Percentiles rank a stretch among this genome's conserved stretches.
Evolutionary conservation across 192 early-diverging fungal species (phyloP).

Genomic region (Helicostylum pulchrum): DNA sequence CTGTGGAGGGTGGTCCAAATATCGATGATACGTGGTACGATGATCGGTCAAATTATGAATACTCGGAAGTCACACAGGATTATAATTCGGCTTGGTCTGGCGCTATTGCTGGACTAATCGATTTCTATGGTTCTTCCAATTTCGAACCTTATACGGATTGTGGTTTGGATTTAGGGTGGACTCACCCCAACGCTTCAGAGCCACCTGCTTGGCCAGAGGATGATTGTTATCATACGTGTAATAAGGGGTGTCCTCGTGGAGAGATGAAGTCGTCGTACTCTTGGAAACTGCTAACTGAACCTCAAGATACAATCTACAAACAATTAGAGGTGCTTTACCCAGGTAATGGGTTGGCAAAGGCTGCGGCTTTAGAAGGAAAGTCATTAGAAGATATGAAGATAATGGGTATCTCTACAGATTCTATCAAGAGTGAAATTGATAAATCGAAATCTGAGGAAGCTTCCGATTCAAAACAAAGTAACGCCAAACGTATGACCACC

Average conservation of each 20-base stretch:
- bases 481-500: background rate
- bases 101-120: conserved; percentile 37
- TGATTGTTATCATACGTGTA: conserved; percentile 44
- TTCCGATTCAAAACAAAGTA: background rate
- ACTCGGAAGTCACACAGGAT: conserved; percentile 51
- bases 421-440: too few relatives aligned
- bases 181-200: conserved; percentile 33
- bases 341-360: conserved; percentile 12
- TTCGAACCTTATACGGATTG: conserved; percentile 40
- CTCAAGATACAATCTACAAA: background rate
- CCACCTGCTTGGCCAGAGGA: conserved; percentile 34
- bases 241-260: conserved; percentile 35
- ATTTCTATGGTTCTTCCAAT: conserved; percentile 30
- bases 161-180: conserved; percentile 36
- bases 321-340: conserved; percentile 20
- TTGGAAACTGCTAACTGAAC: conserved; percentile 28
- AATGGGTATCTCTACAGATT: background rate
- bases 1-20: conserved; percentile 54
- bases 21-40: conserved; percentile 52
- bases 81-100: conserved; percentile 40
- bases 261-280: conserved; percentile 29
- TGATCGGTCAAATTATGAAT: conserved; percentile 45
- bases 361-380: conserved; percentile 16
- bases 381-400: conserved; percentile 2
- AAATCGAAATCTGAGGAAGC: background rate